These are phyloP conservation scores for Amanita muscaria DNA, from an alignment of 768 basidiomycete species.

Conservation along the genomic window DNA sequence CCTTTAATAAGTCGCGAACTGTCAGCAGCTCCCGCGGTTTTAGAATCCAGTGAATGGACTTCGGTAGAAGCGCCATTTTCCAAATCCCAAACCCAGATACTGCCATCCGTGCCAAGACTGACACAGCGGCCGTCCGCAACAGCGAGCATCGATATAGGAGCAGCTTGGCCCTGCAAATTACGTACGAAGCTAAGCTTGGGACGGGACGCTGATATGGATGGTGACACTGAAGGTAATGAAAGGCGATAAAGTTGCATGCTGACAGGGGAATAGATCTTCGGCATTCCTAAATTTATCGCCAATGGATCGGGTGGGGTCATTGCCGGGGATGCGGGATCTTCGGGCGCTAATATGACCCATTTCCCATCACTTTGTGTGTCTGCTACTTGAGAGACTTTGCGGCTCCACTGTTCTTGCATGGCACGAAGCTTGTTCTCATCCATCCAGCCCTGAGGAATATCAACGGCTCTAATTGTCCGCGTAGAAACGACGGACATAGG, in stretches of 20 bases:
- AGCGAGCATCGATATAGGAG: conserved; percentile 57
- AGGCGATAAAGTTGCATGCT: conserved; percentile 71
- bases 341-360: conserved; percentile 73
- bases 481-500: conserved; percentile 46
- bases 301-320: conserved; percentile 16
- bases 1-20: conserved; percentile 23
- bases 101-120: conserved; percentile 60
- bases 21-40: conserved; percentile 4
- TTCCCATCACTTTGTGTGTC: conserved; percentile 79
- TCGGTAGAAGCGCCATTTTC: conserved; percentile 48
- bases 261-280: conserved; percentile 30
- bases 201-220: conserved; percentile 40
- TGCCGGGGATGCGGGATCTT: conserved; percentile 23
- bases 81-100: conserved; percentile 83
- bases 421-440: conserved; percentile 51
- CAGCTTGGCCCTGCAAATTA: conserved; percentile 59
- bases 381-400: conserved; percentile 62
- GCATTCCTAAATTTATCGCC: conserved; percentile 17
- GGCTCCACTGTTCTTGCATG: conserved; percentile 72
- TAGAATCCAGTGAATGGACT: conserved; percentile 24
- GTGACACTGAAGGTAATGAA: conserved; percentile 39
- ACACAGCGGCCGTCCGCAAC: conserved; percentile 81
- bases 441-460: conserved; percentile 65
- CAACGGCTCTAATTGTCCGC: conserved; percentile 60
- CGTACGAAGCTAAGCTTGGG: conserved; percentile 69